Base-by-base conservation (phyloP, 345 rosid genomes). In the Euphorbia lathyris region DNA sequence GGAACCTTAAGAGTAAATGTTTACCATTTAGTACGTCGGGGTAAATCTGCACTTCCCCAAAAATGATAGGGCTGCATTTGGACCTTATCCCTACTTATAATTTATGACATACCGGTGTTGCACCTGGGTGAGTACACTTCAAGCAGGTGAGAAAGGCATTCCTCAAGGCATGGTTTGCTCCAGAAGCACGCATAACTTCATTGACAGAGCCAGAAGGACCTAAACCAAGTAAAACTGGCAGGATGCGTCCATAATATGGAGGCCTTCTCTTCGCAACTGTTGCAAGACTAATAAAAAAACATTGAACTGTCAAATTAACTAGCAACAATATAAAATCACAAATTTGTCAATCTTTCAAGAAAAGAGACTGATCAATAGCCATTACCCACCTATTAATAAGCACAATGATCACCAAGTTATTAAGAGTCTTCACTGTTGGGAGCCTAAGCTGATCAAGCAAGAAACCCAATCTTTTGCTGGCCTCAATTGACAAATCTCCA, bases 391-490 rank as follows among this genome's bases (percentile, higher is more conserved):
- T 85, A 66, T 86, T 88, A 79, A 92, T 82, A 70, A 88, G 89
- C 82, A 92, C 93, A 55, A 90, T 72, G 70, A 86, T 79, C 27
- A 84, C 86, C 45, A 86, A 76, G 75, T 84, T 84, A 76, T 88
- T 83, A 58, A 90, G 86, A 76, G 93, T 86, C 70, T 83, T 92
- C 63, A 91, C 93, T 27, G 88, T 80, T 38, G 98, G 99, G 59
- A 73, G 79, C 78, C 99, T 84, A 72, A 95, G 97, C 82, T 86
- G 97, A 85, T 95, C 99, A 75, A 95, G 97, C 90, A 95, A 77
- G 69, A 80, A 83, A 71, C 81, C 90, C 85, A 95, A 77, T 67
- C 75, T 86, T 78, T 83, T 85, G 81, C 93, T 87, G 63, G 98
- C 99, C 83, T 95, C 99, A 73, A 86, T 75, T 27, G 99, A 89